phyloP scores from a whole-genome alignment of 345 rosid species.

The Acer saccharum region DNA sequence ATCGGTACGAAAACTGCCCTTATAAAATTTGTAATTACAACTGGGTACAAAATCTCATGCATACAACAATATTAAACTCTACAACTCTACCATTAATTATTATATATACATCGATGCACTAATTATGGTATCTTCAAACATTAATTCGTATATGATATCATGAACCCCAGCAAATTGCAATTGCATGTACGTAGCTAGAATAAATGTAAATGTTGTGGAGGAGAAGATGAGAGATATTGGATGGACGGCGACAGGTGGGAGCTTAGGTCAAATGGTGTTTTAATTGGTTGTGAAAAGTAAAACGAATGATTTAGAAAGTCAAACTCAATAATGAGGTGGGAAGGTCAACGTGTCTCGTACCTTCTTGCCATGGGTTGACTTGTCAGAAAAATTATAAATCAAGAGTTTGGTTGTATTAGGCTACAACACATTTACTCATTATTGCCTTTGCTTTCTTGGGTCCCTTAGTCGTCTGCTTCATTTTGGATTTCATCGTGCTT shows the following conservation, averaged over 20 bases:
- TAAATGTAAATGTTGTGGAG: not conserved
- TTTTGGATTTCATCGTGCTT: not conserved
- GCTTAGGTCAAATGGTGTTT: not conserved
- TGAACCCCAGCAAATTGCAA: not conserved
- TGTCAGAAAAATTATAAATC: conserved; percentile 28
- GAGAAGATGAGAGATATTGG: conserved; percentile 7
- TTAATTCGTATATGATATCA: not conserved
- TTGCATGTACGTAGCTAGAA: not conserved
- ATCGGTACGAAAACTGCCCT: too few relatives aligned
- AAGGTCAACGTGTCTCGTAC: conserved; percentile 44
- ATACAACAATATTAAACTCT: not conserved
- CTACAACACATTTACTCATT: not conserved
- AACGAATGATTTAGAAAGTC: not conserved
- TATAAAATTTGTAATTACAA: too few relatives aligned
- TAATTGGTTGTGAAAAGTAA: conserved; percentile 3
- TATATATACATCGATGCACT: too few relatives aligned
- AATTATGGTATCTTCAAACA: too few relatives aligned
- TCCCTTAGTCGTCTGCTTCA: not conserved
- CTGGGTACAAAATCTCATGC: too few relatives aligned
- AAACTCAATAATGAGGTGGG: conserved; percentile 12
- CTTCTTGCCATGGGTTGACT: conserved; percentile 37
- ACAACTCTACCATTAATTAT: too few relatives aligned
- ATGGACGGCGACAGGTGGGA: conserved; percentile 2
- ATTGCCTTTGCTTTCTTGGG: conserved; percentile 11
- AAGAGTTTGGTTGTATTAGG: conserved; percentile 33